Evolutionary conservation across 805 yeast genomes (phyloP).

Genomic region (Wickerhamomyces subpelliculosus): DNA sequence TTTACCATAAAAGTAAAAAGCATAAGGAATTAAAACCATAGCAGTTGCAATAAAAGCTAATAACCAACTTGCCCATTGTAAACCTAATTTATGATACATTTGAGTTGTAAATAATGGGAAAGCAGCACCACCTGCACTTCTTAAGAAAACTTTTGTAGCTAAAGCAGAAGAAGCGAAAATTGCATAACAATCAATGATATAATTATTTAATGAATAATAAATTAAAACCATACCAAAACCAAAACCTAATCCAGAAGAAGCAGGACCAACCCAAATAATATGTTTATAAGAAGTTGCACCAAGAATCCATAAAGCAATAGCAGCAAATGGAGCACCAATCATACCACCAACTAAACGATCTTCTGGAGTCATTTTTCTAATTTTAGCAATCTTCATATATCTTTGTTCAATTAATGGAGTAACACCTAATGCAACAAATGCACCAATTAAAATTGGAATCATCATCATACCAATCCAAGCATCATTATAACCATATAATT

Average conservation of each 20-base stretch:
- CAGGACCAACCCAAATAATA: conserved; percentile 75
- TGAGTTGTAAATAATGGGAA: conserved; percentile 78
- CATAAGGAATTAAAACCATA: conserved; percentile 68
- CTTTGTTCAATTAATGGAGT: conserved; percentile 67
- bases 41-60: conserved; percentile 72
- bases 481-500: conserved; percentile 70
- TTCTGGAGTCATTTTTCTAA: conserved; percentile 66
- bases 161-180: conserved; percentile 75
- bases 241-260: conserved; percentile 70
- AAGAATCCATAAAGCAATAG: conserved; percentile 68
- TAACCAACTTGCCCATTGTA: conserved; percentile 78
- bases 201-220: conserved; percentile 71
- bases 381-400: conserved; percentile 45
- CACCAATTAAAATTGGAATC: conserved; percentile 87
- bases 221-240: conserved; percentile 75
- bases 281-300: conserved; percentile 73
- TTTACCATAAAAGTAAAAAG: conserved; percentile 63
- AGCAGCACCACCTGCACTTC: conserved; percentile 84
- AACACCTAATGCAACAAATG: conserved; percentile 60
- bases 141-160: conserved; percentile 73
- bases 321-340: conserved; percentile 80
- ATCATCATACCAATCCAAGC: conserved; percentile 80
- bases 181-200: conserved; percentile 86
- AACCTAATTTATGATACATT: conserved; percentile 68
- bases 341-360: conserved; percentile 76